Conservation (phyloP, 2,329 filamentous ascomycete genomes). For the Penicillium vulpinum region DNA sequence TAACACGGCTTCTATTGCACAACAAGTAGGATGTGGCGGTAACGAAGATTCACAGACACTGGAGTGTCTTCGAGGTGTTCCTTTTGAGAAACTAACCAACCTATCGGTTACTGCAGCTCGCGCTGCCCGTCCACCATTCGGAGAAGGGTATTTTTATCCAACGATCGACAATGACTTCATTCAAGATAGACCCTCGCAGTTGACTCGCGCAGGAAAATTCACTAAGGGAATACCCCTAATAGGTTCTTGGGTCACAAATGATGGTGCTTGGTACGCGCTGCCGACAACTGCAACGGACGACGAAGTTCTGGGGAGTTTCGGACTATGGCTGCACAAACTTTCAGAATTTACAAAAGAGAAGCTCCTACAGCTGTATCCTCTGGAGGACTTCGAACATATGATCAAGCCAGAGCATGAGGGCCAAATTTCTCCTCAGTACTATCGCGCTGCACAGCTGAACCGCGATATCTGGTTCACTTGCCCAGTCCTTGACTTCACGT, state of each 20-base stretch:
- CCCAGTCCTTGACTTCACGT: not conserved
- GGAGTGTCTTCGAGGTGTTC: not conserved
- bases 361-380: not conserved
- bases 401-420: not conserved
- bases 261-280: not conserved
- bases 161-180: not conserved
- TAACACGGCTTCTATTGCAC: not conserved
- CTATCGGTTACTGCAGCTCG: not conserved
- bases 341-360: not conserved
- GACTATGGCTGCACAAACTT: not conserved
- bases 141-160: not conserved
- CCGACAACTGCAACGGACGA: not conserved
- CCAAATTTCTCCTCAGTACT: not conserved
- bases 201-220: not conserved
- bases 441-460: not conserved
- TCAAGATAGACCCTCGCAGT: not conserved
- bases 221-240: not conserved
- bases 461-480: not conserved
- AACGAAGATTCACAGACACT: not conserved
- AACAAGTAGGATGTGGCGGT: not conserved
- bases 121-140: not conserved
- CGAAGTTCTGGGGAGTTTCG: not conserved
- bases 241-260: not conserved
- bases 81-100: not conserved
- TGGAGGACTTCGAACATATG: not conserved